Evolutionary conservation across 2,329 filamentous ascomycete genomes (phyloP).

Genomic region (Hypoxylon sp.): DNA sequence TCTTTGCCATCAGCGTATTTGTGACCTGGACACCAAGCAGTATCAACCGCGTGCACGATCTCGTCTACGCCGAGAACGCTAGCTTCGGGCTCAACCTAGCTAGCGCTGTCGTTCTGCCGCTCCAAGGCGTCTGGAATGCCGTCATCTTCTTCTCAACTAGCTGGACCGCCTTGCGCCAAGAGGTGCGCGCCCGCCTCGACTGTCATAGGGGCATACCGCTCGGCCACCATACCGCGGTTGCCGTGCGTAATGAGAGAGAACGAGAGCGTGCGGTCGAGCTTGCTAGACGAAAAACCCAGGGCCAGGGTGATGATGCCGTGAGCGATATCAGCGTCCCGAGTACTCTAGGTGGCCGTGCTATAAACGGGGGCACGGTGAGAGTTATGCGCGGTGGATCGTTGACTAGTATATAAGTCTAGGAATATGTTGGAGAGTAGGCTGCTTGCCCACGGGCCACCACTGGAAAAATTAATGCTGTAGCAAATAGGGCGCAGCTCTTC

Average conservation of each 20-base stretch:
- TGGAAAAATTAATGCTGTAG: background rate
- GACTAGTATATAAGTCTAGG: constrained; percentile 22
- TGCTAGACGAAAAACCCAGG: constrained; percentile 21
- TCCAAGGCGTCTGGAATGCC: constrained; percentile 86
- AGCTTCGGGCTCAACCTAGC: constrained; percentile 78
- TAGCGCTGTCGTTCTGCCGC: constrained; percentile 78
- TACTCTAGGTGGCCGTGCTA: constrained; percentile 10
- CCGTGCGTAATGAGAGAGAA: constrained; percentile 52
- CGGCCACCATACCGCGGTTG: constrained; percentile 48
- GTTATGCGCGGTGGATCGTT: constrained; percentile 48
- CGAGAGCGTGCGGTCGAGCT: constrained; percentile 48
- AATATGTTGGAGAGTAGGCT: background rate
- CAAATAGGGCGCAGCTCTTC: background rate
- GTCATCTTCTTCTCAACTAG: constrained; percentile 82
- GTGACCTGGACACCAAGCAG: constrained; percentile 77
- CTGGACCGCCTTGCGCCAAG: constrained; percentile 59
- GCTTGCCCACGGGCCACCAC: no score
- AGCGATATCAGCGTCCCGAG: constrained; percentile 40
- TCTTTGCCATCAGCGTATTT: constrained; percentile 72
- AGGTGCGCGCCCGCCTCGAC: constrained; percentile 44
- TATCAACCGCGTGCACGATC: constrained; percentile 80
- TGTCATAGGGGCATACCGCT: constrained; percentile 48
- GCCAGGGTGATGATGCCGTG: constrained; percentile 37
- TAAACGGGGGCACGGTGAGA: constrained; percentile 45
- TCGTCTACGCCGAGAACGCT: constrained; percentile 66